phyloP scores from a whole-genome alignment of 495 filamentous ascomycete species.

The Daldinia loculata region DNA sequence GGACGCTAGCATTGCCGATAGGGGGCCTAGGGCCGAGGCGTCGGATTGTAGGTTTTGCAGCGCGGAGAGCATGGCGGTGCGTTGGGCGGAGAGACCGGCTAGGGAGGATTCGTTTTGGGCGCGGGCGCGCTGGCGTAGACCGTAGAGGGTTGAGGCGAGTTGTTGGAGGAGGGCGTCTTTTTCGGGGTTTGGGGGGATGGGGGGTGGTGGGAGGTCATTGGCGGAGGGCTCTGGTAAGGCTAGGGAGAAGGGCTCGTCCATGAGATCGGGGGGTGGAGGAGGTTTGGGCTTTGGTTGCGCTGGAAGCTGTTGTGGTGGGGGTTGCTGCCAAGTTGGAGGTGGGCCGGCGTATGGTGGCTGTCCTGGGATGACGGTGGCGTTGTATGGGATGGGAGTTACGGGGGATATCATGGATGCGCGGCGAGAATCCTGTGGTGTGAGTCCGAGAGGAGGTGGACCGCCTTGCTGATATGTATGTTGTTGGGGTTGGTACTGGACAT shows the following conservation, averaged over 20 bases:
- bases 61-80: conserved; percentile 74
- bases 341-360: conserved; percentile 35
- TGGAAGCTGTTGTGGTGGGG: conserved; percentile 33
- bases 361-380: conserved; percentile 29
- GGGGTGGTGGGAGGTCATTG: conserved; percentile 66
- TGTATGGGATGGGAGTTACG: conserved; percentile 35
- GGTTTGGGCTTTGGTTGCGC: conserved; percentile 51
- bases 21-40: conserved; percentile 69
- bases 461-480: conserved; percentile 41
- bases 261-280: conserved; percentile 71
- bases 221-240: conserved; percentile 66
- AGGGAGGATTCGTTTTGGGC: conserved; percentile 74
- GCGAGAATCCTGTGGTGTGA: conserved; percentile 41
- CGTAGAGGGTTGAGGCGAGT: conserved; percentile 72
- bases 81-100: conserved; percentile 79
- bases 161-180: conserved; percentile 88
- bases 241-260: conserved; percentile 71
- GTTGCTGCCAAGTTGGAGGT: conserved; percentile 39
- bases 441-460: conserved; percentile 24
- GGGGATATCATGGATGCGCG: conserved; percentile 43
- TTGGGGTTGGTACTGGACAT: conserved; percentile 45
- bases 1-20: conserved; percentile 72
- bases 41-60: conserved; percentile 74
- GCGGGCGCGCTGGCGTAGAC: conserved; percentile 70
- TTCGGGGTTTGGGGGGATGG: conserved; percentile 94